These are phyloP conservation scores for Scheffersomyces coipomensis DNA, from an alignment of 805 yeast species.

Conservation along the genomic window DNA sequence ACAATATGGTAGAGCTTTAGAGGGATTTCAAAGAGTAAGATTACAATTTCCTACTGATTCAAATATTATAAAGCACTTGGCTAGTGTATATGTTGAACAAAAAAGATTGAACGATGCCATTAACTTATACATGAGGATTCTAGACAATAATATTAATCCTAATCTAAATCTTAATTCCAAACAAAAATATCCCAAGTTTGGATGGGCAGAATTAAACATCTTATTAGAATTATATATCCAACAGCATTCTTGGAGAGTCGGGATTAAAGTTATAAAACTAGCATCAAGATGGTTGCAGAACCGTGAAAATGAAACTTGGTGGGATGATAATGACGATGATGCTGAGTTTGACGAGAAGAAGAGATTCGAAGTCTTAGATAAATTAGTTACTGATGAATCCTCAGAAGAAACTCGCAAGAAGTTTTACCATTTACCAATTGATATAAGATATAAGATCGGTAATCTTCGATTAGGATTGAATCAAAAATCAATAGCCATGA, in stretches of 20 bases:
- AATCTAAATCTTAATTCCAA: slow-evolving; percentile 13
- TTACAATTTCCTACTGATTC: slow-evolving; percentile 56
- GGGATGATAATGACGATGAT: slow-evolving; percentile 69
- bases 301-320: slow-evolving; percentile 61
- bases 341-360: slow-evolving; percentile 81
- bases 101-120: slow-evolving; percentile 73
- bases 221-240: slow-evolving; percentile 76
- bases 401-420: slow-evolving; percentile 14
- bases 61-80: slow-evolving; percentile 56
- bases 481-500: slow-evolving; percentile 65
- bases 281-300: slow-evolving; percentile 82
- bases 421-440: slow-evolving; percentile 67
- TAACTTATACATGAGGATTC: slow-evolving; percentile 60
- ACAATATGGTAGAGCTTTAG: slow-evolving; percentile 69
- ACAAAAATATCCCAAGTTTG: slow-evolving; percentile 51
- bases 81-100: slow-evolving; percentile 52
- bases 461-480: slow-evolving; percentile 65
- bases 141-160: slow-evolving; percentile 55
- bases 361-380: slow-evolving; percentile 34
- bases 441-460: slow-evolving; percentile 81
- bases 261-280: slow-evolving; percentile 62
- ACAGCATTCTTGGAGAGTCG: slow-evolving; percentile 61
- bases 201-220: slow-evolving; percentile 87
- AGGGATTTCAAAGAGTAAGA: slow-evolving; percentile 63
- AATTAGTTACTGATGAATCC: slow-evolving; percentile 13